Evolutionary conservation across 2,329 filamentous ascomycete genomes (phyloP), one percentile per base, ranked within the genome.

Genomic region (Dactylonectria macrodidyma): DNA sequence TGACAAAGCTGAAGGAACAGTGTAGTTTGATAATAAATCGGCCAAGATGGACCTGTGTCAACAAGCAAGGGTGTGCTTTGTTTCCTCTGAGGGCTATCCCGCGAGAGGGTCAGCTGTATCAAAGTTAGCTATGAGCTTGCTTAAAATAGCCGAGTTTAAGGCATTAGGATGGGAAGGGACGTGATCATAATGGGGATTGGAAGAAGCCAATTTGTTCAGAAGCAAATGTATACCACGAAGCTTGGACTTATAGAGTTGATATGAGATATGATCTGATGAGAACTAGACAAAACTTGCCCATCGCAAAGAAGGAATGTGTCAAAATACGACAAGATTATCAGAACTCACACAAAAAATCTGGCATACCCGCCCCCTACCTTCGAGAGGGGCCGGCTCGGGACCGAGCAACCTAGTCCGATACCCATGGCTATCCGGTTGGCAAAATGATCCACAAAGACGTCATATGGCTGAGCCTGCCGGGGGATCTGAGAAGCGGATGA

Each of bases 361-460:
- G 14, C 41, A n/a, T 44, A 14, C 58, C 8, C 24, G 30, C 38
- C 33, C 19, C 22, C 41, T 33, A 34, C 16, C 33, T 14, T 33
- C 38, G 46, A 51, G 55, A 57, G 24, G 41, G 47, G 41, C 55
- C 47, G 14, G 46, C 44, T 58, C 22, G 50, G 56, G 56, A 24
- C 58, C 52, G 26, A 26, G 11, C 58, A 51, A 61, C 63, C 52
- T 61, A 34, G 63, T 61, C 61, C 60, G 56, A 61, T 52, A 58
- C 63, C 63, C 58, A 60, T 66, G 51, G n/a, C 26, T 30, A 7
- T 30, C 22, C 44, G 26, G 26, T 30, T 30, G 52, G 34, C 46
- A 38, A 36, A 44, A 50, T 38, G 58, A 56, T 66, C 59, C 64
- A 58, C 64, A 41, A 48, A 48, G 46, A 61, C 59, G 58, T 66